Evolutionary conservation across 345 rosid genomes (phyloP).

Genomic region (Aquilaria malaccensis): DNA sequence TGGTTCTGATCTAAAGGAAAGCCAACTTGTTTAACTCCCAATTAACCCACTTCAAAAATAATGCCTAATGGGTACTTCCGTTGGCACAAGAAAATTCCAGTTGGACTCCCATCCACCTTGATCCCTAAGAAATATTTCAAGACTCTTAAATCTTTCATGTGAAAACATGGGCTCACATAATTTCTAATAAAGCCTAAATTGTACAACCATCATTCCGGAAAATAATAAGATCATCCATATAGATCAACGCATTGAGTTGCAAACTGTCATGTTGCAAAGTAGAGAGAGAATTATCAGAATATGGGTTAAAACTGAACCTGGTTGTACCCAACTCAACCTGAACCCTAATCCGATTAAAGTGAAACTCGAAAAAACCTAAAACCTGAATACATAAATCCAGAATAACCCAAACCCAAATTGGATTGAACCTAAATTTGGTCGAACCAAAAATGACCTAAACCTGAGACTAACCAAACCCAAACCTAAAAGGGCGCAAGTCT

Average conservation of each 20-base stretch:
- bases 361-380: not conserved
- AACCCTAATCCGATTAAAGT: not conserved
- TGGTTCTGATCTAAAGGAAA: not conserved
- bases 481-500: too few relatives aligned
- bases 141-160: conserved; percentile 5
- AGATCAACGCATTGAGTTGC: not conserved
- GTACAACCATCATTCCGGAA: not conserved
- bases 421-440: too few relatives aligned
- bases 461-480: too few relatives aligned
- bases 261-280: too few relatives aligned
- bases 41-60: not conserved
- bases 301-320: not conserved
- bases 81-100: not conserved
- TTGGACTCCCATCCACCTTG: not conserved
- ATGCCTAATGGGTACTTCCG: conserved; percentile 1
- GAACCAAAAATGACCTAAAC: too few relatives aligned
- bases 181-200: not conserved
- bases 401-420: too few relatives aligned
- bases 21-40: not conserved
- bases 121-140: conserved; percentile 4
- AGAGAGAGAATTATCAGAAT: not conserved
- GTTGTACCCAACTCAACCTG: conserved; percentile 2
- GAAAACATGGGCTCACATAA: not conserved
- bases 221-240: conserved; percentile 17
- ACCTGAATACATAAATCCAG: not conserved